phyloP scores from a whole-genome alignment of 2,329 filamentous ascomycete genomes.

The Neobulgaria alba region DNA sequence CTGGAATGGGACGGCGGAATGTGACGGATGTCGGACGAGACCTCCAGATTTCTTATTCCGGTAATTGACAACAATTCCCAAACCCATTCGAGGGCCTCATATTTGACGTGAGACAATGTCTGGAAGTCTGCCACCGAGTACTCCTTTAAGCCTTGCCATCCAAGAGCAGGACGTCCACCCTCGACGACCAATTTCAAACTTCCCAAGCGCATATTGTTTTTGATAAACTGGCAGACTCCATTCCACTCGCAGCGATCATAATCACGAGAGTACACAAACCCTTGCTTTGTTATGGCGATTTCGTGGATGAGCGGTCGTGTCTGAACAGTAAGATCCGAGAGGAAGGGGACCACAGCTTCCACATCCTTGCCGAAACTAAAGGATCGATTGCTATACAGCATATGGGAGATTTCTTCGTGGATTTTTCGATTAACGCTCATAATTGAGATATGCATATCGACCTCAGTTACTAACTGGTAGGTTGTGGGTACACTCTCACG shows the following conservation, averaged over 20 bases:
- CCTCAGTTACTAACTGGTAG: constrained; percentile 41
- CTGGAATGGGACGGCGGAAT: constrained; percentile 44
- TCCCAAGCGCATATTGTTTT: constrained; percentile 31
- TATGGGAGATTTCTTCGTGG: constrained; percentile 45
- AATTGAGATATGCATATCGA: constrained; percentile 35
- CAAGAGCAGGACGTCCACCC: constrained; percentile 39
- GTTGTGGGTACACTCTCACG: constrained; percentile 43
- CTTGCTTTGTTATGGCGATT: constrained; percentile 47
- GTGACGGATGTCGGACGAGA: constrained; percentile 45
- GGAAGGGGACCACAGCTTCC: constrained; percentile 51
- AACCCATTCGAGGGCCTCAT: constrained; percentile 49
- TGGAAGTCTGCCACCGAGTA: constrained; percentile 40
- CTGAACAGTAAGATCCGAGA: constrained; percentile 44
- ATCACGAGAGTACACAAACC: constrained; percentile 43
- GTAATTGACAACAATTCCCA: constrained; percentile 43
- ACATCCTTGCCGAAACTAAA: constrained; percentile 53
- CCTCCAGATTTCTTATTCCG: constrained; percentile 40
- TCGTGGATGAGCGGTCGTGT: constrained; percentile 40
- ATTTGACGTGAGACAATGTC: constrained; percentile 33
- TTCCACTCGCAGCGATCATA: constrained; percentile 49
- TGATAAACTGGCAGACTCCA: constrained; percentile 41
- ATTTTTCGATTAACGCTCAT: constrained; percentile 40
- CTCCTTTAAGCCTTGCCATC: constrained; percentile 41
- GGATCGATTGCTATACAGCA: constrained; percentile 46
- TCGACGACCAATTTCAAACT: constrained; percentile 44